Evolutionary conservation across 108 stramenopile species (phyloP).

Genomic region (Discostella stelligeroides): DNA sequence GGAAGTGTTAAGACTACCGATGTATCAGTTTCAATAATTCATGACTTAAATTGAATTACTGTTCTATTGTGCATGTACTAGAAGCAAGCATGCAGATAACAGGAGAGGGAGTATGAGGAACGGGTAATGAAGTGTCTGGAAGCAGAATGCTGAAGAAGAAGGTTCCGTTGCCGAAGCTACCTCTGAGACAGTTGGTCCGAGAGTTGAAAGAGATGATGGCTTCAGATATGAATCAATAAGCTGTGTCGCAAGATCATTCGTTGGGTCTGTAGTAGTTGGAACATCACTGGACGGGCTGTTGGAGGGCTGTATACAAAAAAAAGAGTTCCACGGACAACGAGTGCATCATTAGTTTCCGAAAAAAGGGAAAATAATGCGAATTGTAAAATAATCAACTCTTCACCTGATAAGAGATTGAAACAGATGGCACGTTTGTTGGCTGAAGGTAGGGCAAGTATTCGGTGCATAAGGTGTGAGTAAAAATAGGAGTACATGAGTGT

Average conservation of each 20-base stretch:
- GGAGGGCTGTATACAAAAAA: neutral
- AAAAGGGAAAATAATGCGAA: neutral
- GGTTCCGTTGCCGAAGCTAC: no score
- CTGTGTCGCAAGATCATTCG: neutral
- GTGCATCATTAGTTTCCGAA: neutral
- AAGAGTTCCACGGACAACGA: neutral
- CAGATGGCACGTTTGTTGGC: neutral
- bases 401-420: conserved; percentile 1
- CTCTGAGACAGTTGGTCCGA: no score
- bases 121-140: no score
- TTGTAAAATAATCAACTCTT: no score
- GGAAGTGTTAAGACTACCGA: neutral
- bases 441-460: neutral
- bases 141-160: no score
- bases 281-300: neutral
- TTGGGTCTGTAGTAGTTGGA: conserved; percentile 1
- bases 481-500: neutral
- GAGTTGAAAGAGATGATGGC: no score
- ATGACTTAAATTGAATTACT: no score
- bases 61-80: no score
- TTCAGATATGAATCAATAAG: neutral
- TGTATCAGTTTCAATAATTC: no score
- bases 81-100: no score
- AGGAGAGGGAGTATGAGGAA: no score
- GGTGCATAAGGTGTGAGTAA: neutral